A percentile compares a stretch with the other conserved stretches of the same genome.
These are phyloP conservation scores for Trypanosoma avium DNA, from an alignment of 208 protist species.

Conservation along the genomic window DNA sequence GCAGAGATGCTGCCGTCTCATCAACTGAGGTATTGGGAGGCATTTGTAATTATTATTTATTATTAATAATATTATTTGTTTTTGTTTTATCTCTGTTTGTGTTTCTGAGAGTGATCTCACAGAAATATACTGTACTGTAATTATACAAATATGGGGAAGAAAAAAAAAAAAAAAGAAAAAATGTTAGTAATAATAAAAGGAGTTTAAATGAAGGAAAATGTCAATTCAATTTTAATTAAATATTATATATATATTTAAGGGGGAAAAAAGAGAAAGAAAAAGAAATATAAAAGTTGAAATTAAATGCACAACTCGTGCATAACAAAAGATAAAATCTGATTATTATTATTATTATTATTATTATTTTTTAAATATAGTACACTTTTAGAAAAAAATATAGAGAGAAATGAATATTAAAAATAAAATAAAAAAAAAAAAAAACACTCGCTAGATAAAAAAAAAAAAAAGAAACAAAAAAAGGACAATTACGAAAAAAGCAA, in stretches of 20 bases:
- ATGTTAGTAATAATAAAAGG: not conserved
- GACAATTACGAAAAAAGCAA: not conserved
- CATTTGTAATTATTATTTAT: not conserved
- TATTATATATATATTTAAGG: no score
- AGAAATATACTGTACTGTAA: no score
- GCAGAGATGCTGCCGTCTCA: not conserved
- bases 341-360: no score
- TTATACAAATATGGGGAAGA: no score
- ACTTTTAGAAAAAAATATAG: no score
- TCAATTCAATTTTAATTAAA: no score
- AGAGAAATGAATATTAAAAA: not conserved
- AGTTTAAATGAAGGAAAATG: constrained; percentile 12
- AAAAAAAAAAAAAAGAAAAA: constrained; percentile 6
- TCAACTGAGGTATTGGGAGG: not conserved
- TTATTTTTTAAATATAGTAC: no score
- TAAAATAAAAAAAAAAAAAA: constrained; percentile 10
- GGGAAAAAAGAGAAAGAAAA: no score
- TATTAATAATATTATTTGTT: no score
- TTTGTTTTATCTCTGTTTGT: constrained; percentile 9
- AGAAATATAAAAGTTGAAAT: no score
- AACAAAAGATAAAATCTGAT: no score
- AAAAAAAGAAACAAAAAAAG: constrained; percentile 20
- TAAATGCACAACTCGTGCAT: no score
- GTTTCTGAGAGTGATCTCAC: not conserved
- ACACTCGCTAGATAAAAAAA: constrained; percentile 13